Base-by-base conservation (phyloP, 2,329 filamentous ascomycete species). In the Fusarium sp. region DNA sequence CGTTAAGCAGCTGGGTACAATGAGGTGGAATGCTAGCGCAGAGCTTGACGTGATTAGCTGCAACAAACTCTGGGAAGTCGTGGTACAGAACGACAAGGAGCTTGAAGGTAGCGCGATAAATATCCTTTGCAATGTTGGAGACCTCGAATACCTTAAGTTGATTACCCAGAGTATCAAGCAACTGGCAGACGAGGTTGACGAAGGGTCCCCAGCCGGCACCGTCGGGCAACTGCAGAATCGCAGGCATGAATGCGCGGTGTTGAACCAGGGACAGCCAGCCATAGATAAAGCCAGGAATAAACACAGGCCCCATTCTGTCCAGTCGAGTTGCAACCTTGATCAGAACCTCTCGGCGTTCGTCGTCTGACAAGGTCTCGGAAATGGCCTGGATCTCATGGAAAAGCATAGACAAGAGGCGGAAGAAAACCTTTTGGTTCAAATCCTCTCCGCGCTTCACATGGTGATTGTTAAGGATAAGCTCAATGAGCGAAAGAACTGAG, bases 21-120 rank as follows among this genome's bases (percentile, higher is more conserved):
- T 96, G 92, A 53, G 90, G 88, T 3, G 94, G 93, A 62, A 98
- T 91, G 75, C 89, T 90, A 73, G 92, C 91, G 82, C 91, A 94
- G 55, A 99, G 88, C 72, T 90, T 88, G 72, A 93, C 89, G 77
- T 97, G 93, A 78, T 97, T 94, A 74, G 94, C 93, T 8, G 93
- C 92, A 44, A 99, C 83, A 80, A 97, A 99, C 60, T 98, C 94
- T 0, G 95, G 92, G 80, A 94, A 98, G 79, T 99, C 96, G 77
- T 98, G 96, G 73, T 97, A 93, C 56, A 99, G 84, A 55, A 97
- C 87, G 34, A 97, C 84, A 58, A 98, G 83, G 64, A 98, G 88
- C 76, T 97, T 94, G 49, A 97, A 83, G 3, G 92, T 89, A 11
- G 91, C 94, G 65, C 93, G 91, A 79, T 97, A 98, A 66, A 97